Evolutionary conservation across 768 basidiomycete genomes (phyloP).

Genomic region (Exidia glandulosa): DNA sequence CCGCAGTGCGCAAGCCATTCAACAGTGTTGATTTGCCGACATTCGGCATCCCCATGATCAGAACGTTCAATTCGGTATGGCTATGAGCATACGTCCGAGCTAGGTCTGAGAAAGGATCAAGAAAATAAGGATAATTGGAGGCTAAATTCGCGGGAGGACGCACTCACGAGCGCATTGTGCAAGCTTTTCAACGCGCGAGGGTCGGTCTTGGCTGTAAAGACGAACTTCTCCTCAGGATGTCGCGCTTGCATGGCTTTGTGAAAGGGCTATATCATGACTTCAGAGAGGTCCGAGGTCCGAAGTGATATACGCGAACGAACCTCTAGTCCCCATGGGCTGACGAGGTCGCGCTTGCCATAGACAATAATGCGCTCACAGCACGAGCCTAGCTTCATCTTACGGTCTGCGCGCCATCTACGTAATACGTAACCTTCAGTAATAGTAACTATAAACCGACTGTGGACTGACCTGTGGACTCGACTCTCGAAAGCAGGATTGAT

Average conservation of each 20-base stretch:
- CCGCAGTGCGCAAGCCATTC: conserved; percentile 79
- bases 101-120: conserved; percentile 34
- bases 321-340: conserved; percentile 78
- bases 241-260: conserved; percentile 56
- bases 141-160: conserved; percentile 24
- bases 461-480: conserved; percentile 1
- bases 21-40: conserved; percentile 94
- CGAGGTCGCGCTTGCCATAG: conserved; percentile 87
- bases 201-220: conserved; percentile 66
- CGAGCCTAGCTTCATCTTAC: conserved; percentile 2
- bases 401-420: conserved; percentile 6
- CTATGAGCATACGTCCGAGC: conserved; percentile 53
- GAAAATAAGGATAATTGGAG: background rate
- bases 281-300: background rate
- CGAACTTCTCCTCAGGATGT: conserved; percentile 55
- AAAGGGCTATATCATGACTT: conserved; percentile 44
- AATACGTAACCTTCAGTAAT: conserved; percentile 1
- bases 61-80: conserved; percentile 69
- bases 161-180: conserved; percentile 63
- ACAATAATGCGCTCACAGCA: conserved; percentile 81
- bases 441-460: background rate
- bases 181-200: conserved; percentile 42
- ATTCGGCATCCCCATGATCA: conserved; percentile 98
- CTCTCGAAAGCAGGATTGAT: conserved; percentile 87
- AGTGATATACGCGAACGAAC: conserved; percentile 30